phyloP scores from a whole-genome alignment of 352 stramenopile genomes.

The Stramenopiles sp. region DNA sequence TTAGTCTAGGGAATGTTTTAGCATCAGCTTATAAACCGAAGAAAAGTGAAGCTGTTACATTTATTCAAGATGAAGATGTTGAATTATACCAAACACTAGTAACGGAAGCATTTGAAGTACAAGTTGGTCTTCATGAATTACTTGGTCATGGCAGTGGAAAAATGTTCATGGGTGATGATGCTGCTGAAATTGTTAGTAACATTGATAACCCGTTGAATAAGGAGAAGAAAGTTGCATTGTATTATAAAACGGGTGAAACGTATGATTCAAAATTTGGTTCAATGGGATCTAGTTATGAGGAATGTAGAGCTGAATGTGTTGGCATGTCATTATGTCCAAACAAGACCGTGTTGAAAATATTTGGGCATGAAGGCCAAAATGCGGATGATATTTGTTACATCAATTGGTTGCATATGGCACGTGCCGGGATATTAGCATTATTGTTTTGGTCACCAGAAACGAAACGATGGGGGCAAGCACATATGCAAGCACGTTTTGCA shows the following conservation, averaged over 20 bases:
- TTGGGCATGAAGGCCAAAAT: slow-evolving; percentile 17
- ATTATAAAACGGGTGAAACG: slow-evolving; percentile 19
- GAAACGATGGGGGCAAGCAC: slow-evolving; percentile 17
- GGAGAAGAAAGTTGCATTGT: slow-evolving; percentile 5
- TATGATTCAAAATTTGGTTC: slow-evolving; percentile 17
- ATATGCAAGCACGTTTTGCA: slow-evolving; percentile 18
- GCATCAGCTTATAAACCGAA: slow-evolving; percentile 10
- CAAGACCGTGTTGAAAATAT: slow-evolving; percentile 16
- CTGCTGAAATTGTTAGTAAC: slow-evolving; percentile 11
- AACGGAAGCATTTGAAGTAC: slow-evolving; percentile 18
- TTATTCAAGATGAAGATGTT: slow-evolving; percentile 18
- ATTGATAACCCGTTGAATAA: slow-evolving; percentile 13
- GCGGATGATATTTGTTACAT: slow-evolving; percentile 12
- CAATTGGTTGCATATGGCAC: slow-evolving; percentile 17
- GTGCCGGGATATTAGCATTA: slow-evolving; percentile 16
- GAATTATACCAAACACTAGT: slow-evolving; percentile 11
- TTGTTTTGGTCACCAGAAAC: slow-evolving; percentile 15
- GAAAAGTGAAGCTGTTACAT: slow-evolving; percentile 13
- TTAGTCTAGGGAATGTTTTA: slow-evolving; percentile 13
- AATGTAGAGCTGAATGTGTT: slow-evolving; percentile 20
- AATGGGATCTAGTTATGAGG: slow-evolving; percentile 18
- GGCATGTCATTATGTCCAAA: slow-evolving; percentile 17
- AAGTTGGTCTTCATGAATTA: slow-evolving; percentile 20
- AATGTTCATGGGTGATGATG: slow-evolving; percentile 14
- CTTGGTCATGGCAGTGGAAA: slow-evolving; percentile 18